These are phyloP conservation scores for Suhomyces xylopsoci DNA, from an alignment of 805 yeast species.

Conservation along the genomic window DNA sequence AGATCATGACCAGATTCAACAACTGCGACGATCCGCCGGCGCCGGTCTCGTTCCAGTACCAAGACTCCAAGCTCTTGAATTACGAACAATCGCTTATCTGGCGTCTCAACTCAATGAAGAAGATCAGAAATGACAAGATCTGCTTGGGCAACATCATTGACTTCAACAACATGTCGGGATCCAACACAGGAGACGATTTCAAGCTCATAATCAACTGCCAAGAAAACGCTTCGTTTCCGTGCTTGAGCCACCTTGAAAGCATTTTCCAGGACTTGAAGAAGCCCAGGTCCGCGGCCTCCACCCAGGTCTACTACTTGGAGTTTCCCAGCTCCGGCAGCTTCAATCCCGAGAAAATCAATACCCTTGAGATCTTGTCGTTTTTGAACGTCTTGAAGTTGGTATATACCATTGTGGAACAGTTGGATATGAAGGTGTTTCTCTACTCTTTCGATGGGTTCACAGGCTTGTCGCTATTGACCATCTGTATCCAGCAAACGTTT, in stretches of 20 bases:
- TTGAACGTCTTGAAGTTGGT: constrained; percentile 31
- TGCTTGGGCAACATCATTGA: constrained; percentile 33
- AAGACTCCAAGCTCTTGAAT: constrained; percentile 17
- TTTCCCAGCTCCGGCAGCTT: constrained; percentile 32
- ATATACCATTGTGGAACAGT: constrained; percentile 15
- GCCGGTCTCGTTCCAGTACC: background rate
- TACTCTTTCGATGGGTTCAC: constrained; percentile 40
- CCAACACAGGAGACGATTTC: constrained; percentile 5
- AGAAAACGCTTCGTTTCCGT: constrained; percentile 18
- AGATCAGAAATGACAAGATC: constrained; percentile 22
- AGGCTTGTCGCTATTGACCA: constrained; percentile 26
- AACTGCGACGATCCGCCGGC: background rate
- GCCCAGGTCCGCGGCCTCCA: background rate
- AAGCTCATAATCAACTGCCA: constrained; percentile 19
- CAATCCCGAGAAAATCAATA: constrained; percentile 17
- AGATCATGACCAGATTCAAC: background rate
- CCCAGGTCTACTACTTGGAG: constrained; percentile 24
- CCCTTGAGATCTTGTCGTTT: constrained; percentile 23
- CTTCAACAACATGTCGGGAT: constrained; percentile 18
- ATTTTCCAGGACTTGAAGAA: constrained; percentile 10
- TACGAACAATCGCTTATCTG: constrained; percentile 37
- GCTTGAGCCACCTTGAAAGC: constrained; percentile 9
- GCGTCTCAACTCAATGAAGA: constrained; percentile 28
- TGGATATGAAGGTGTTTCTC: constrained; percentile 23
- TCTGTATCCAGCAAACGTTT: constrained; percentile 14